Base-by-base conservation (phyloP, 192 early-diverging fungal species). In the Phlyctochytrium planicorne region DNA sequence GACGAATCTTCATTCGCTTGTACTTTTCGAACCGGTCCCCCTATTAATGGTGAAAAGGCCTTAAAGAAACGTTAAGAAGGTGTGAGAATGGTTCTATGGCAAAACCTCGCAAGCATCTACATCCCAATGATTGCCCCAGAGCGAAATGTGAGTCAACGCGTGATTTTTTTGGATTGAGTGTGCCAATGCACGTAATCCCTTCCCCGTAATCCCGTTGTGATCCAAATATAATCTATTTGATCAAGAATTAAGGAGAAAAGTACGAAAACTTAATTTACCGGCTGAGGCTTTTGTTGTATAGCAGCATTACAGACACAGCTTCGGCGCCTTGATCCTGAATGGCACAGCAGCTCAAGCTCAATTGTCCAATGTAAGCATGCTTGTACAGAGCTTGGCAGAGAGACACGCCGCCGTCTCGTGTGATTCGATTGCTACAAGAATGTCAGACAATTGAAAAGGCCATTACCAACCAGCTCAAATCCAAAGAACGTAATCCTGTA, bases 251-350 rank as follows among this genome's bases (percentile, higher is more conserved):
- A 6, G 40, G 40, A 6, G 6, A 14, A n/a, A n/a, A n/a, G n/a
- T n/a, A n/a, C n/a, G n/a, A n/a, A n/a, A n/a, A 20, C 20, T 6
- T 47, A 14, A 47, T 47, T 47, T 6, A 47, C 40, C 40, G 6
- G 40, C 40, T 47, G 1, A 83, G 64, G 27, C 53, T 61, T n/a
- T 34, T 62, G 67, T 83, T 83, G 62, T 76, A 67, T 35, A 52
- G 30, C 37, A 83, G 55, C 72, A 83, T 71, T 14, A 64, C 29
- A 32, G 59, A 35, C 1, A 80, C 73, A 0, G 81, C 82, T 56
- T 76, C 76, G 10, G 79, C 78, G 40, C 82, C 82, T 66, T 83
- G 78, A 59, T 83, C 76, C 67, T 80, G 78, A 4, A 83, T 73
- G 27, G 74, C 40, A 59, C 79, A 81, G 59, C 72, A 79, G 53